Base-by-base conservation (phyloP, 768 basidiomycete species). In the Boletus tylopilopsis region DNA sequence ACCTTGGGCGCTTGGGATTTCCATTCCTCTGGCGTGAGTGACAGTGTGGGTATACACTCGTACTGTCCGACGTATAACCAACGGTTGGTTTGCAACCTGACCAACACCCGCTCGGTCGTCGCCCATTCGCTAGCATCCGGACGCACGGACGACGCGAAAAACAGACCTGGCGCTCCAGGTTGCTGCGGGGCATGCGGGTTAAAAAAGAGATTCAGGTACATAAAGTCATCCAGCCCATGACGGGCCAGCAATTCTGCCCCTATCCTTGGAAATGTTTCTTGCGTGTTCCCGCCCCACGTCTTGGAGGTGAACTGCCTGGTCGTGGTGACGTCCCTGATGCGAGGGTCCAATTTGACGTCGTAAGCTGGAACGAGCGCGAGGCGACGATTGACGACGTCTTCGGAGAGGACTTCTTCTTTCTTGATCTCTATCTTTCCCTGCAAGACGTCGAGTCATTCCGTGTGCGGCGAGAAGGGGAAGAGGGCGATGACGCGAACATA, bases 11-110 rank as follows among this genome's bases (percentile, higher is more conserved):
- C 16, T 35, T 62, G 61, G 2, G 61, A 45, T n/a, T 27, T 45
- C 61, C 61, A 57, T 40, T 59, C 61, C 0, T 62, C 55, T 0
- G 43, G 30, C 0, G 57, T 53, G 19, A 62, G 46, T 13, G 51
- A 41, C 0, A 4, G 37, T 3, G 57, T 27, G 2, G 60, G 54
- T 0, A 40, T 46, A n/a, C 60, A 53, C 3, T 23, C 30, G 18
- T 62, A 62, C 46, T 62, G 60, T 4, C 53, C 49, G 11, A 59
- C 60, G 16, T 54, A 62, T 16, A 55, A 29, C 60, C 54, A 64
- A 21, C 40, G 24, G 7, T 51, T 57, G 1, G 54, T 12, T 4
- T 40, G 51, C 19, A 63, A 4, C 27, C 55, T 45, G 2, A 60
- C 49, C n/a, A 54, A 21, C 9, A 51, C 45, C 8, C 56, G 45